phyloP scores from a whole-genome alignment of 371 early-diverging fungal genomes.

The Apophysomyces variabilis region DNA sequence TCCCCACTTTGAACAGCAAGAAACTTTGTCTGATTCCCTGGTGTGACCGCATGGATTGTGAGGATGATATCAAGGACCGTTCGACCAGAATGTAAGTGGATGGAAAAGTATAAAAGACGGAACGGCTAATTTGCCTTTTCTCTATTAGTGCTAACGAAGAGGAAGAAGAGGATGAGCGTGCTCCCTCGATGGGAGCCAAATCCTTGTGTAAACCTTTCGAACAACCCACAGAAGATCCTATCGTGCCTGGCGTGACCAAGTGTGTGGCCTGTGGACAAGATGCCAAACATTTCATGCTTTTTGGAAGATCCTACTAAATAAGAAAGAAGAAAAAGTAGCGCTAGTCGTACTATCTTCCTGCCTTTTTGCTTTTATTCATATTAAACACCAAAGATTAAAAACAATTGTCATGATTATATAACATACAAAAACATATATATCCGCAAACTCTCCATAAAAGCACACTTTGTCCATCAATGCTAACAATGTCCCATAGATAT shows the following conservation, averaged over 20 bases:
- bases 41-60: constrained; percentile 95
- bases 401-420: no score
- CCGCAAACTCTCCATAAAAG: no score
- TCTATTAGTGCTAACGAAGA: constrained; percentile 53
- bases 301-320: constrained; percentile 91
- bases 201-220: constrained; percentile 98
- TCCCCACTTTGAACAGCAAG: constrained; percentile 88
- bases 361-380: no score
- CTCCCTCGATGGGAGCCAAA: constrained; percentile 99
- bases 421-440: no score
- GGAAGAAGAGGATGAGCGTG: constrained; percentile 92
- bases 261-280: constrained; percentile 84
- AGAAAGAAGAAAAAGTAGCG: background rate
- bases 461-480: no score
- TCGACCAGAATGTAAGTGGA: constrained; percentile 73
- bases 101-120: constrained; percentile 1
- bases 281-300: constrained; percentile 86
- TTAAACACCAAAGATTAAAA: no score
- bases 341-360: no score
- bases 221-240: constrained; percentile 82
- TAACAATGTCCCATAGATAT: no score
- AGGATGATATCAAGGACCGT: constrained; percentile 96
- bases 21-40: constrained; percentile 94
- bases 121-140: background rate
- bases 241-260: constrained; percentile 78